Conservation (phyloP, 2,329 filamentous ascomycete species). For the Arthrobotrys sinensis region DNA sequence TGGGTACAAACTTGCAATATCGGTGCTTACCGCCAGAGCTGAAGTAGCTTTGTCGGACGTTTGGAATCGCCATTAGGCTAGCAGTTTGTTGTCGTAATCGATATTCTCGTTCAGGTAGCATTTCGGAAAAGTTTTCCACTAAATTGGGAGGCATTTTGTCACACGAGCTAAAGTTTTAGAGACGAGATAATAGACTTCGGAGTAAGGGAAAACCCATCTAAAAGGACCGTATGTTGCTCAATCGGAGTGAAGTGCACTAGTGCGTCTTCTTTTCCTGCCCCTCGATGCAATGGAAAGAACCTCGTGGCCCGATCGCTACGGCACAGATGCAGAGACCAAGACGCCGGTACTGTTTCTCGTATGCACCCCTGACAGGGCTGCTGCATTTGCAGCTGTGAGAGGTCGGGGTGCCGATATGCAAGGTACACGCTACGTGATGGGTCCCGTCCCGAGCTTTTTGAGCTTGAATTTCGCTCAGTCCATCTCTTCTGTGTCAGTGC, state of each 20-base stretch:
- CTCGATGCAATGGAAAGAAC: not conserved
- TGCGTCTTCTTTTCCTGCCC: not conserved
- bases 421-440: slow-evolving; percentile 32
- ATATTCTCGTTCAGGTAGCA: not conserved
- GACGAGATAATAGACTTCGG: not conserved
- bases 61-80: not conserved
- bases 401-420: slow-evolving; percentile 30
- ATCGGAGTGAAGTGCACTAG: not conserved
- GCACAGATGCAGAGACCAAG: slow-evolving; percentile 1
- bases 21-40: slow-evolving; percentile 6
- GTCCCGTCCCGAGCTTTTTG: slow-evolving; percentile 24
- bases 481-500: slow-evolving; percentile 18
- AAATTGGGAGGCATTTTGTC: slow-evolving; percentile 20
- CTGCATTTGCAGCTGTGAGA: slow-evolving; percentile 34
- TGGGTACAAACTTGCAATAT: not conserved
- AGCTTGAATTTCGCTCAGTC: slow-evolving; percentile 22
- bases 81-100: slow-evolving; percentile 10
- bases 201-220: not conserved
- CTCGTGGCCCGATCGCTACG: slow-evolving; percentile 18
- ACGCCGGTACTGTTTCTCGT: slow-evolving; percentile 15
- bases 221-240: too few species aligned
- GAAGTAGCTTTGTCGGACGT: slow-evolving; percentile 14
- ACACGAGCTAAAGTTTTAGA: not conserved
- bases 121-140: not conserved
- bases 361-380: slow-evolving; percentile 29